These are phyloP conservation scores for Vitis hybrid DNA, from an alignment of 177 flowering plant species.

Conservation along the genomic window DNA sequence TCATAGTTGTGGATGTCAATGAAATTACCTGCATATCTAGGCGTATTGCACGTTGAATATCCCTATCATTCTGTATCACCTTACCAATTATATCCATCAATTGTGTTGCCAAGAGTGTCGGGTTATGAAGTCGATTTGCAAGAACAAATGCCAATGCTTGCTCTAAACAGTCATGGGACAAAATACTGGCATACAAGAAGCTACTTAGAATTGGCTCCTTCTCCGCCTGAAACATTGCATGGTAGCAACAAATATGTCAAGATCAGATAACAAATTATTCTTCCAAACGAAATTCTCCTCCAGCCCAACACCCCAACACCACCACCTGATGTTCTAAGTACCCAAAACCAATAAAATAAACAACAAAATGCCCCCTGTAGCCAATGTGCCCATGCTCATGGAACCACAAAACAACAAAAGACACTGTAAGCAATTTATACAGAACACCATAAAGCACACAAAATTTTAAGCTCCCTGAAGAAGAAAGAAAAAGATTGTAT, in stretches of 20 bases:
- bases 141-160: conserved; percentile 75
- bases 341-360: background rate
- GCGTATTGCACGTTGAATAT: conserved; percentile 68
- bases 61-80: conserved; percentile 62
- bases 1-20: conserved; percentile 8
- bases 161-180: conserved; percentile 79
- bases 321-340: background rate
- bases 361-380: background rate
- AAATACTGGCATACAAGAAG: conserved; percentile 79
- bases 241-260: background rate
- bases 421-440: background rate
- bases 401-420: background rate
- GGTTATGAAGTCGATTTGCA: conserved; percentile 78
- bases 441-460: too few species aligned
- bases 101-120: conserved; percentile 74
- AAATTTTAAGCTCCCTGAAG: too few species aligned
- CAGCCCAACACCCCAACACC: background rate
- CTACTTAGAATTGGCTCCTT: conserved; percentile 89
- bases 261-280: background rate
- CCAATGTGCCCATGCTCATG: background rate
- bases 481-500: too few species aligned
- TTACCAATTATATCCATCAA: conserved; percentile 68
- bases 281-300: too few species aligned
- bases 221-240: conserved; percentile 59
- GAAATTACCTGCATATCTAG: conserved; percentile 72